phyloP scores from a whole-genome alignment of 2,329 filamentous ascomycete genomes.

The Fusarium solani-melongenae region DNA sequence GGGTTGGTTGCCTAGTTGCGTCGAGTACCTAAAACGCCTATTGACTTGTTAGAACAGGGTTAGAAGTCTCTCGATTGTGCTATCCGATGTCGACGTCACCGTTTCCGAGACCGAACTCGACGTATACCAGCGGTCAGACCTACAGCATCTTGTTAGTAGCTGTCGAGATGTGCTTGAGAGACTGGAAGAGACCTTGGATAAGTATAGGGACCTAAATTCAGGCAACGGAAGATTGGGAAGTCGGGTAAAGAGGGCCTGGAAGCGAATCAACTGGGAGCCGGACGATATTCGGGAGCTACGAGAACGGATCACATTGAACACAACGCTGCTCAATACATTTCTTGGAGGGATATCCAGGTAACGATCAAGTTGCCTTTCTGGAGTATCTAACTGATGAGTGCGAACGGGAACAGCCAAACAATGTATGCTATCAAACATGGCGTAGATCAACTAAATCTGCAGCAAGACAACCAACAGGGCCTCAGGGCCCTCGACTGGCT shows the following conservation, averaged over 20 bases:
- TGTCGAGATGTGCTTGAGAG: background rate
- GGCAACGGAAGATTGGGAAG: background rate
- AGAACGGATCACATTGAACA: background rate
- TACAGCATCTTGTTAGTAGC: background rate
- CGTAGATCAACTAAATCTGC: background rate
- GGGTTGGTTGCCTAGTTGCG: background rate
- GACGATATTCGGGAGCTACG: conserved; percentile 2
- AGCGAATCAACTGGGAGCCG: background rate
- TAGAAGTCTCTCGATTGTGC: background rate
- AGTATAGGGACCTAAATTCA: background rate
- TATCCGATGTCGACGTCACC: background rate
- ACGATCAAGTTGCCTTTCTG: background rate
- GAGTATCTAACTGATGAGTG: accelerated
- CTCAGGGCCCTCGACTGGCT: background rate
- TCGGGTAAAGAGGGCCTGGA: background rate
- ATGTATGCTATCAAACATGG: background rate
- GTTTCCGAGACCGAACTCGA: background rate
- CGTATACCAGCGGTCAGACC: background rate
- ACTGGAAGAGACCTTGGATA: background rate
- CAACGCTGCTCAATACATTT: background rate
- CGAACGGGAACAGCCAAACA: background rate
- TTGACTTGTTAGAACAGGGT: background rate
- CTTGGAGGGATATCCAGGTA: background rate
- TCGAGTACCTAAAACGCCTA: background rate
- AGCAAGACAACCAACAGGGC: background rate